These are phyloP conservation scores for Eragrostis nindensis DNA, from an alignment of 176 grass and related monocot genomes.

Conservation along the genomic window DNA sequence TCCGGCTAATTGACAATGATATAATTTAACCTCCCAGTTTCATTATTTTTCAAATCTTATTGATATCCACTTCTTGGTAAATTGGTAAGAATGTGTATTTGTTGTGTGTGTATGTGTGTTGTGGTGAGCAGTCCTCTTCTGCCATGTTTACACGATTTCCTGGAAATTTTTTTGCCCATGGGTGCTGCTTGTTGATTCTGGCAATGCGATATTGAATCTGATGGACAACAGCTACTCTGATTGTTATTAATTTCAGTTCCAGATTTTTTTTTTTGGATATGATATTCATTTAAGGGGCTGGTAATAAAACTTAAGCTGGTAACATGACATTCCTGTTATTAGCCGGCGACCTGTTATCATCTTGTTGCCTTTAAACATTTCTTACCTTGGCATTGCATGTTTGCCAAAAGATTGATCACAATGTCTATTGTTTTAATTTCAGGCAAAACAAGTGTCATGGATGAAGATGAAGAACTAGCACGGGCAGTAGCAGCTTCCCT, in stretches of 20 bases:
- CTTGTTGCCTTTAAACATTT: neutral
- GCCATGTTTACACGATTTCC: neutral
- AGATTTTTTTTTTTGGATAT: neutral
- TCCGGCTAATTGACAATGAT: too few relatives aligned
- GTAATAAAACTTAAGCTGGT: neutral
- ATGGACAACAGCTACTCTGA: too few relatives aligned
- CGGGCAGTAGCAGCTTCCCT: conserved; percentile 65
- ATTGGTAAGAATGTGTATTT: neutral
- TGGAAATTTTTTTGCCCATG: neutral
- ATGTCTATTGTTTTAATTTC: conserved; percentile 8
- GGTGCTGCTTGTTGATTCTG: neutral
- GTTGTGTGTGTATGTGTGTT: neutral
- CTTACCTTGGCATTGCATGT: neutral
- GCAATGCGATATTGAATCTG: too few relatives aligned
- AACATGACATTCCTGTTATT: neutral
- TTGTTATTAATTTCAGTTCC: neutral
- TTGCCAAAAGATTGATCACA: neutral
- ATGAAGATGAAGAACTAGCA: conserved; percentile 75
- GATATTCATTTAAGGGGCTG: too few relatives aligned
- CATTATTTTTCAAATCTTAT: neutral
- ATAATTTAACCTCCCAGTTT: neutral
- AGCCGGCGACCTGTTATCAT: neutral
- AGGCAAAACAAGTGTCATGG: conserved; percentile 55
- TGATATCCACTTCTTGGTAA: neutral
- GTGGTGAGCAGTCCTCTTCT: neutral